phyloP scores from a whole-genome alignment of 2,329 filamentous ascomycete genomes.

The Domatiomyces catenatus region DNA sequence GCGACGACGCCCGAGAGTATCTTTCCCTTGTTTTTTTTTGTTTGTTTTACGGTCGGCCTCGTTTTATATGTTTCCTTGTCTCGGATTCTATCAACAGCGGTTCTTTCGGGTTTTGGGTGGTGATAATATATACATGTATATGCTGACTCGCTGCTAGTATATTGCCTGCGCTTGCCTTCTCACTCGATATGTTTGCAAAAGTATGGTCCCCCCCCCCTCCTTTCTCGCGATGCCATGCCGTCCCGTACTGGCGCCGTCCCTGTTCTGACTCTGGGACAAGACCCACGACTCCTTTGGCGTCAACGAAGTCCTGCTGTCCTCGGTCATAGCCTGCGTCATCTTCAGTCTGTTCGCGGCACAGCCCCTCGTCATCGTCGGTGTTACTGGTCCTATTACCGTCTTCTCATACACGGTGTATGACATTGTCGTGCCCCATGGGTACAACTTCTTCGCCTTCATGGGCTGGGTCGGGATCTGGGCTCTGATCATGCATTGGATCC shows the following conservation, averaged over 20 bases:
- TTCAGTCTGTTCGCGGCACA: conserved; percentile 69
- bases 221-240: not conserved
- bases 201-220: too few relatives aligned
- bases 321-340: conserved; percentile 66
- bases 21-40: not conserved
- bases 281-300: conserved; percentile 74
- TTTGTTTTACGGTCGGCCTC: too few relatives aligned
- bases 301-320: conserved; percentile 78
- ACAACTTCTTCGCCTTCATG: conserved; percentile 81
- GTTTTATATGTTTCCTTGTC: too few relatives aligned
- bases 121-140: not conserved
- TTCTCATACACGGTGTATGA: conserved; percentile 92
- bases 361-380: conserved; percentile 77
- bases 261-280: conserved; percentile 33
- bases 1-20: conserved; percentile 19
- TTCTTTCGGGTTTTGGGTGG: too few relatives aligned
- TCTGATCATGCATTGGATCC: conserved; percentile 66
- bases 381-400: conserved; percentile 81
- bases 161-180: conserved; percentile 73
- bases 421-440: conserved; percentile 62
- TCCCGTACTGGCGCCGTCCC: too few relatives aligned
- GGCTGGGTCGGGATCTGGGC: conserved; percentile 84
- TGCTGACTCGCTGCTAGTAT: conserved; percentile 41
- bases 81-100: too few relatives aligned
- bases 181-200: conserved; percentile 67